A percentile compares a stretch with the other conserved stretches of the same genome.
These are phyloP conservation scores for Marasmius tenuissimus DNA, from an alignment of 1,284 basidiomycete species.

Conservation along the genomic window DNA sequence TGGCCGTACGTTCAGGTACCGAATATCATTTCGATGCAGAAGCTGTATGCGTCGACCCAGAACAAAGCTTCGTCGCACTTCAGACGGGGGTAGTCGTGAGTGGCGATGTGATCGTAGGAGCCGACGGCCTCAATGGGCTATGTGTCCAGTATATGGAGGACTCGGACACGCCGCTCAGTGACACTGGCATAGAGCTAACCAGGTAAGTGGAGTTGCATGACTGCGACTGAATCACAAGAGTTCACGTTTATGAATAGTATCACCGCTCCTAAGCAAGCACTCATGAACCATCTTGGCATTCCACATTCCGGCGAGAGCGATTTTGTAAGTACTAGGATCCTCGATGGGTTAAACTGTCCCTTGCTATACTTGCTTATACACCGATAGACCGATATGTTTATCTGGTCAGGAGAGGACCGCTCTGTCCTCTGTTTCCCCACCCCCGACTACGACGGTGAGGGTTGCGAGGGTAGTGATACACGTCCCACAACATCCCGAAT, in stretches of 20 bases:
- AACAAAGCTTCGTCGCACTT: constrained; percentile 36
- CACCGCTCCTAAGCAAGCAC: constrained; percentile 37
- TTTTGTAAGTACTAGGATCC: constrained; percentile 22
- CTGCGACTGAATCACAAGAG: not conserved
- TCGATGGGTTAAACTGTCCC: constrained; percentile 1
- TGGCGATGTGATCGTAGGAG: constrained; percentile 64
- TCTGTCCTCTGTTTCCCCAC: constrained; percentile 35
- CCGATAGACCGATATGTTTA: constrained; percentile 33
- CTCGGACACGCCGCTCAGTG: constrained; percentile 23
- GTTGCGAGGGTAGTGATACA: constrained; percentile 44
- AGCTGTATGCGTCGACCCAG: constrained; percentile 40
- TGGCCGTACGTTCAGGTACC: constrained; percentile 45
- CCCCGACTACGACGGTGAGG: constrained; percentile 23
- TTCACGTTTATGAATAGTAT: constrained; percentile 31
- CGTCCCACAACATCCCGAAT: not conserved
- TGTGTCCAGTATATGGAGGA: constrained; percentile 16
- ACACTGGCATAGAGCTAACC: constrained; percentile 35
- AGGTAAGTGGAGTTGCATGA: constrained; percentile 35
- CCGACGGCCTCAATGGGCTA: constrained; percentile 43
- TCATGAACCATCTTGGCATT: constrained; percentile 38
- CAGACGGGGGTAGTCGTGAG: constrained; percentile 44
- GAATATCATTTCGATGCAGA: constrained; percentile 37
- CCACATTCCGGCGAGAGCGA: constrained; percentile 28
- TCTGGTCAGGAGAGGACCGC: constrained; percentile 41
- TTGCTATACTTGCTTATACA: constrained; percentile 1